phyloP scores from a whole-genome alignment of 768 basidiomycete genomes.

The Kondoa malvinella region DNA sequence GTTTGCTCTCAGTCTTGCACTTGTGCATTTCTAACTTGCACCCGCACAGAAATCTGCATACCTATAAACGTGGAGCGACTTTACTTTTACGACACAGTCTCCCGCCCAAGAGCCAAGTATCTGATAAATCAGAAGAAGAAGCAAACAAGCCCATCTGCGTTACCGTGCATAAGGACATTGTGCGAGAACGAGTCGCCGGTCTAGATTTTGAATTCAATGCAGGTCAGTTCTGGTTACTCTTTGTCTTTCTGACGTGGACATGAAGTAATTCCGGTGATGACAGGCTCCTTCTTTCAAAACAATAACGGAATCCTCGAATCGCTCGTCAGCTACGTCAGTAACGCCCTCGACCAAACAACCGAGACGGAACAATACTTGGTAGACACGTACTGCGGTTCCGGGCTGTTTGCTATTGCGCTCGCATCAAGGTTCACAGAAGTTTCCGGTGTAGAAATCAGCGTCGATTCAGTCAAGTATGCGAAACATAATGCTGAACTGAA shows the following conservation, averaged over 20 bases:
- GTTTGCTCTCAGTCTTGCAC: too few species aligned
- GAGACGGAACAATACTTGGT: slow-evolving; percentile 57
- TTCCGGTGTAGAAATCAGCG: slow-evolving; percentile 72
- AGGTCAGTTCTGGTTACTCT: slow-evolving; percentile 8
- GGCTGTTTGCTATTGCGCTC: slow-evolving; percentile 71
- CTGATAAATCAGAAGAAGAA: slow-evolving; percentile 23
- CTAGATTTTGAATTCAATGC: slow-evolving; percentile 69
- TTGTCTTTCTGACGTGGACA: neutral
- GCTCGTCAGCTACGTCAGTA: slow-evolving; percentile 63
- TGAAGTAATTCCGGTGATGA: too few species aligned
- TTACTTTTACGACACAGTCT: slow-evolving; percentile 77
- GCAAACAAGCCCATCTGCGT: slow-evolving; percentile 49
- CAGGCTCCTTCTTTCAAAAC: slow-evolving; percentile 89
- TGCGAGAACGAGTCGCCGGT: slow-evolving; percentile 69
- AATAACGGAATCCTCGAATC: slow-evolving; percentile 81
- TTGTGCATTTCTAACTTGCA: neutral
- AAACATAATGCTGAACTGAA: slow-evolving; percentile 35
- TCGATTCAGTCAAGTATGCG: slow-evolving; percentile 30
- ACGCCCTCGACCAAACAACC: slow-evolving; percentile 39
- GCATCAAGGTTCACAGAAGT: slow-evolving; percentile 56
- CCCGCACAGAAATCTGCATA: slow-evolving; percentile 48
- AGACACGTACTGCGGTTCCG: slow-evolving; percentile 65
- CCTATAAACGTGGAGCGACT: slow-evolving; percentile 74
- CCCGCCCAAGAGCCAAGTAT: slow-evolving; percentile 21
- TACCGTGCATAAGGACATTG: slow-evolving; percentile 58